These are phyloP conservation scores for Crithidia sp. DNA, from an alignment of 208 protist species.

Conservation along the genomic window DNA sequence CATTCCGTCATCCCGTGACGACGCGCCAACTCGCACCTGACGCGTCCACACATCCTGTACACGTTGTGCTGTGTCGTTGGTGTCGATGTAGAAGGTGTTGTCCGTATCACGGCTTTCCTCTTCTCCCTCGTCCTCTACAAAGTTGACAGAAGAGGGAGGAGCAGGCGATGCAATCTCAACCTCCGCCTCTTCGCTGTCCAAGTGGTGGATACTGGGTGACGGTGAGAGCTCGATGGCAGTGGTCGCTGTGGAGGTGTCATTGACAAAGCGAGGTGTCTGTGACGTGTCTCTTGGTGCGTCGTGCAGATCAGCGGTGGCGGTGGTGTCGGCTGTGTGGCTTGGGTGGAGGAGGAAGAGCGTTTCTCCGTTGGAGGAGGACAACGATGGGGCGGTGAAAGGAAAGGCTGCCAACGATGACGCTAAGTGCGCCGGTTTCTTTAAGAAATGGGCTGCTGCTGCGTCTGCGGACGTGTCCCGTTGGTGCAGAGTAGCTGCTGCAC, in stretches of 20 bases:
- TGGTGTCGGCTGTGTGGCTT: not conserved
- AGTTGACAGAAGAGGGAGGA: too few species aligned
- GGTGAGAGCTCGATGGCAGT: conserved; percentile 14
- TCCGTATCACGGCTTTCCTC: not conserved
- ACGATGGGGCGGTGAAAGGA: not conserved
- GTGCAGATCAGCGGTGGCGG: not conserved
- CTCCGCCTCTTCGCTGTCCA: too few species aligned
- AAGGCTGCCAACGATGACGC: too few species aligned
- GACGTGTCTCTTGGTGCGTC: not conserved
- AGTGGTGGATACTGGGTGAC: not conserved
- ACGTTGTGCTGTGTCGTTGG: not conserved
- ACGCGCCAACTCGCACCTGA: conserved; percentile 6
- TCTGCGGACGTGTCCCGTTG: too few species aligned
- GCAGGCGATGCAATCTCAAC: too few species aligned
- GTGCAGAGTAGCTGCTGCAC: too few species aligned
- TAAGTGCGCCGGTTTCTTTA: too few species aligned
- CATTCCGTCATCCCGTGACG: not conserved
- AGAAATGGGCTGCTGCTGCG: too few species aligned
- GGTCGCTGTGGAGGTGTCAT: not conserved
- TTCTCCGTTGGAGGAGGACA: conserved; percentile 16
- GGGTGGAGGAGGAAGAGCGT: conserved; percentile 2
- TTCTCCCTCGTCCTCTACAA: too few species aligned
- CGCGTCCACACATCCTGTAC: conserved; percentile 15
- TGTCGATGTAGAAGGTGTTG: not conserved
- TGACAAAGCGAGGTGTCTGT: not conserved